These are phyloP conservation scores for Wallacemonas rigidus DNA, from an alignment of 208 protist genomes.

Conservation along the genomic window DNA sequence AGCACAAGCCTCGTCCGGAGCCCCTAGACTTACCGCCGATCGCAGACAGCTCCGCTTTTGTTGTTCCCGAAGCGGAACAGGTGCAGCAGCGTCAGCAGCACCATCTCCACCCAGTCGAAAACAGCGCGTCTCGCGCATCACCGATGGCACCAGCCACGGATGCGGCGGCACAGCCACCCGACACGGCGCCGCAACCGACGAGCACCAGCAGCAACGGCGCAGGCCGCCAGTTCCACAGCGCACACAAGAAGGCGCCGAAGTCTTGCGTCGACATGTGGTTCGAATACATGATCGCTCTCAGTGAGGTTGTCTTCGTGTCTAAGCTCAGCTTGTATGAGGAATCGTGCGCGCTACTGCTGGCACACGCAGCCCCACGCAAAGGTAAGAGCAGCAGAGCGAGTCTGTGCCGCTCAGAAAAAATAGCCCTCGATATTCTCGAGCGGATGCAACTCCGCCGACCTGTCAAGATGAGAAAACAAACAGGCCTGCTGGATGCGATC, in stretches of 20 bases:
- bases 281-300: constrained; percentile 37
- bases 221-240: not conserved
- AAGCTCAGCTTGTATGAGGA: constrained; percentile 66
- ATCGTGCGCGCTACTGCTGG: constrained; percentile 31
- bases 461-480: constrained; percentile 23
- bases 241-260: not conserved
- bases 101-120: not conserved
- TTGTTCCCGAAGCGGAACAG: constrained; percentile 8
- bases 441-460: constrained; percentile 34
- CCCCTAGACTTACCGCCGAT: constrained; percentile 13
- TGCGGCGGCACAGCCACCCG: not conserved
- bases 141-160: too few species aligned
- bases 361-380: not conserved
- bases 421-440: constrained; percentile 22
- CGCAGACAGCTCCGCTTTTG: not conserved
- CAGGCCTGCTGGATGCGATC: constrained; percentile 48
- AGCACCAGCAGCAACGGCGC: constrained; percentile 11
- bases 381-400: not conserved
- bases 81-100: constrained; percentile 11
- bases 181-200: not conserved
- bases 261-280: constrained; percentile 56
- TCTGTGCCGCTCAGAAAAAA: constrained; percentile 1
- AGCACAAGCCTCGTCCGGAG: constrained; percentile 11
- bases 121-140: not conserved
- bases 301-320: constrained; percentile 50